A percentile compares a stretch with the other conserved stretches of the same genome.
phyloP scores from a whole-genome alignment of 805 yeast genomes.

The Hanseniaspora meyeri region DNA sequence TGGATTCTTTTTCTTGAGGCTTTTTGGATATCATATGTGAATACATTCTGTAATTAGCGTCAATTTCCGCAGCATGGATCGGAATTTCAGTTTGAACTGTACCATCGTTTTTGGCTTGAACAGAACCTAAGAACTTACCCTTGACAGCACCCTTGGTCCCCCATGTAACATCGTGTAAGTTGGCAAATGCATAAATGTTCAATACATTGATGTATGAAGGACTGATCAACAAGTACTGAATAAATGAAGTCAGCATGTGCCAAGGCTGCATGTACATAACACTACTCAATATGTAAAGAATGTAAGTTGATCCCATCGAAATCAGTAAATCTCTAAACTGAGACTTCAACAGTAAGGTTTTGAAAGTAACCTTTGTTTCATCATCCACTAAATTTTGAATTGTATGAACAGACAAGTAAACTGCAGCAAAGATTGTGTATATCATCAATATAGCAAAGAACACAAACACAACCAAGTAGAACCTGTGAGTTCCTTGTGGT shows the following conservation, averaged over 20 bases:
- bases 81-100: constrained; percentile 62
- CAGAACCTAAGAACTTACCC: constrained; percentile 68
- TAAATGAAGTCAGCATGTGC: constrained; percentile 80
- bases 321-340: constrained; percentile 78
- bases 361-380: constrained; percentile 28
- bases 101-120: constrained; percentile 55
- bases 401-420: constrained; percentile 65
- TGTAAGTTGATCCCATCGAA: constrained; percentile 76
- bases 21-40: constrained; percentile 40
- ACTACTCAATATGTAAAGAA: constrained; percentile 66
- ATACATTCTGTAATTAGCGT: constrained; percentile 56
- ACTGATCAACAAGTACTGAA: constrained; percentile 69
- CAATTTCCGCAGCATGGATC: constrained; percentile 63
- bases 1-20: constrained; percentile 31
- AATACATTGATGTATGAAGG: constrained; percentile 86
- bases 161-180: constrained; percentile 94
- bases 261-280: constrained; percentile 77
- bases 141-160: constrained; percentile 83
- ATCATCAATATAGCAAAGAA: constrained; percentile 82
- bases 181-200: constrained; percentile 90
- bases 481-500: constrained; percentile 75
- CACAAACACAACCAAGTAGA: constrained; percentile 60
- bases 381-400: constrained; percentile 37
- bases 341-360: constrained; percentile 44
- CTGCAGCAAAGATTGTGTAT: constrained; percentile 78